Percentiles rank a stretch among this genome's conserved stretches.
Conservation (phyloP, 108 stramenopile genomes). For the Discostella stelligeroides region DNA sequence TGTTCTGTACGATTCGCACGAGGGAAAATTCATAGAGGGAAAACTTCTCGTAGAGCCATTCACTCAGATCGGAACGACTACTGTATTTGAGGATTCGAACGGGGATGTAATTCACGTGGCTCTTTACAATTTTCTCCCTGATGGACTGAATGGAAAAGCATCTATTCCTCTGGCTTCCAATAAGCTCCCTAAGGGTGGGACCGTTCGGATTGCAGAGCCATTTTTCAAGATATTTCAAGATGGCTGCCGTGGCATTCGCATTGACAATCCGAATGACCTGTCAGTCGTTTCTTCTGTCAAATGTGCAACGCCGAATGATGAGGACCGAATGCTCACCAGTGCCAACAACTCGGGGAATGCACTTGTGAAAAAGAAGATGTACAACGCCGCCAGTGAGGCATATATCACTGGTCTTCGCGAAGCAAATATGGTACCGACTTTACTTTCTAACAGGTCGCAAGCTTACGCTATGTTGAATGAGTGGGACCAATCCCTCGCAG, state of each 20-base stretch:
- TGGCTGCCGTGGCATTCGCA: constrained; percentile 18
- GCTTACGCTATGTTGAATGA: constrained; percentile 5
- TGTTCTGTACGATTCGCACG: background rate
- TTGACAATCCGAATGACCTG: constrained; percentile 26
- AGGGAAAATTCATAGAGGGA: constrained; percentile 12
- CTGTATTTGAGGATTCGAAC: constrained; percentile 13
- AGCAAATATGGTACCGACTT: constrained; percentile 7
- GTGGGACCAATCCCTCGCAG: background rate
- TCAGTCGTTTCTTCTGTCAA: background rate
- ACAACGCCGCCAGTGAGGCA: constrained; percentile 6
- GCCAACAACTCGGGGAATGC: constrained; percentile 5
- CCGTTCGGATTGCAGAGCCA: constrained; percentile 14
- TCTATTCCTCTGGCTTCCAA: background rate
- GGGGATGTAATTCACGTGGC: constrained; percentile 8
- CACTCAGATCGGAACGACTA: constrained; percentile 16
- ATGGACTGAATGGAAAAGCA: background rate
- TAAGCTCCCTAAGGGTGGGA: background rate
- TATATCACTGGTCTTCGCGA: background rate
- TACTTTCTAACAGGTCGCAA: constrained; percentile 14
- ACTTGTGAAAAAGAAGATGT: constrained; percentile 14
- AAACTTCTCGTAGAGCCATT: constrained; percentile 15
- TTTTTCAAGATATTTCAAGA: constrained; percentile 20
- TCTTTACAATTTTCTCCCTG: constrained; percentile 21
- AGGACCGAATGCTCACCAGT: background rate
- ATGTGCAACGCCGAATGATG: background rate